A percentile compares a stretch with the other conserved stretches of the same genome.
Conservation (phyloP, 352 stramenopile species). For the Globisporangium echinulatum region DNA sequence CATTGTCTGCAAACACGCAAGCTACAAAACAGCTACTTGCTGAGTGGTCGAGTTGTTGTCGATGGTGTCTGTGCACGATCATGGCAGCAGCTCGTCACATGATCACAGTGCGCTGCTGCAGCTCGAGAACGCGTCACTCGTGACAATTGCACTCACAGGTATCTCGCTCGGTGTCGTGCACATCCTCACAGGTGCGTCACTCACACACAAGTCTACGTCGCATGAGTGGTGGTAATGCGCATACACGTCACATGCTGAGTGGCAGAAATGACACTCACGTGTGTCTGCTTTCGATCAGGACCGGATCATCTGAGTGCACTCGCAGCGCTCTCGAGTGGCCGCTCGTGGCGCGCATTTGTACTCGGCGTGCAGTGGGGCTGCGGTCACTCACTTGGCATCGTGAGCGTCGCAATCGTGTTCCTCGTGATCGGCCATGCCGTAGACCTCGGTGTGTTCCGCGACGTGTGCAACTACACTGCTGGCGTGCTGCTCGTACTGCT, state of each 20-base stretch:
- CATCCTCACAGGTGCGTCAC: conserved; percentile 35
- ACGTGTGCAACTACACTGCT: conserved; percentile 56
- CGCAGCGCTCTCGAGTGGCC: conserved; percentile 72
- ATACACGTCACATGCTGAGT: too few species aligned
- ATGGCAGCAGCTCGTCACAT: too few species aligned
- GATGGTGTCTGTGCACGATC: too few species aligned
- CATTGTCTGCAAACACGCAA: too few species aligned
- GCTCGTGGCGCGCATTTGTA: conserved; percentile 59
- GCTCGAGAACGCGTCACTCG: conserved; percentile 23
- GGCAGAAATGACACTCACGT: not conserved
- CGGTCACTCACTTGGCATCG: conserved; percentile 83
- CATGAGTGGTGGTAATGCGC: not conserved
- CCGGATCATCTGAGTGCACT: conserved; percentile 87
- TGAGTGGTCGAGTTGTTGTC: too few species aligned
- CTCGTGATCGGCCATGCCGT: conserved; percentile 41
- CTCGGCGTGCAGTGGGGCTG: conserved; percentile 86
- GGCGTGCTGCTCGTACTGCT: conserved; percentile 58
- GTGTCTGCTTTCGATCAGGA: conserved; percentile 19
- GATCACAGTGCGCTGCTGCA: not conserved
- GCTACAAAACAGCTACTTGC: too few species aligned
- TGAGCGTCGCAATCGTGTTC: conserved; percentile 46
- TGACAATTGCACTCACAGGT: conserved; percentile 26
- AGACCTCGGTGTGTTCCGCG: conserved; percentile 22
- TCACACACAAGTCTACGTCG: too few species aligned
- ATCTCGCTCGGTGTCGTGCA: conserved; percentile 45